A percentile compares a stretch with the other conserved stretches of the same genome.
Evolutionary conservation across 1,139 yeast species (phyloP).

Genomic region (Suzukiozyma palmioleophila): DNA sequence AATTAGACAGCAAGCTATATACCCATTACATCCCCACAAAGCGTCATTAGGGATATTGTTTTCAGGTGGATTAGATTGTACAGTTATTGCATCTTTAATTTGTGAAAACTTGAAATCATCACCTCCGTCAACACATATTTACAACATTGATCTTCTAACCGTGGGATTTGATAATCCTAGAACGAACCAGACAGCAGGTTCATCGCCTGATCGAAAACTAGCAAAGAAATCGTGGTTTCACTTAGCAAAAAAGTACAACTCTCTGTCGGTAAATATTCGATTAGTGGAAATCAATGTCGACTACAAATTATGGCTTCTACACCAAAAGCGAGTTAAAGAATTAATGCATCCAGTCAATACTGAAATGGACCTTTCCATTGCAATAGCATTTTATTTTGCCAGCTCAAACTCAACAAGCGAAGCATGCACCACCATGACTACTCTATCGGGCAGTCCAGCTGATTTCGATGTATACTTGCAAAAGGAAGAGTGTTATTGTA

Average conservation of each 20-base stretch:
- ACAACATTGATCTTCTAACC: conserved; percentile 64
- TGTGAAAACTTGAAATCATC: conserved; percentile 20
- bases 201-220: conserved; percentile 79
- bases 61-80: conserved; percentile 95
- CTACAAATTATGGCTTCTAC: conserved; percentile 56
- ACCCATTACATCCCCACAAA: conserved; percentile 40
- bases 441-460: conserved; percentile 10
- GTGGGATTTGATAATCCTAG: conserved; percentile 95
- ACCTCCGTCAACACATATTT: conserved; percentile 3
- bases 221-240: conserved; percentile 61
- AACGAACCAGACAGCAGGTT: conserved; percentile 50
- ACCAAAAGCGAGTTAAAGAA: conserved; percentile 49
- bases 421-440: conserved; percentile 23
- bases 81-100: conserved; percentile 58
- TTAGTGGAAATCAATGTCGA: conserved; percentile 69
- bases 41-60: conserved; percentile 58
- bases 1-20: conserved; percentile 53
- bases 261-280: conserved; percentile 29
- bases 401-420: conserved; percentile 23
- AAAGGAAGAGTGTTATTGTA: conserved; percentile 11
- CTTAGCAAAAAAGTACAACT: conserved; percentile 37
- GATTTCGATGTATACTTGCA: conserved; percentile 20
- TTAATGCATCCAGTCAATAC: conserved; percentile 82
- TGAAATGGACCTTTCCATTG: conserved; percentile 94
- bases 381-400: conserved; percentile 92